Percentiles rank a stretch among this genome's conserved stretches.
Evolutionary conservation across 2,329 filamentous ascomycete genomes (phyloP).

Genomic region (Fusarium proliferatum): DNA sequence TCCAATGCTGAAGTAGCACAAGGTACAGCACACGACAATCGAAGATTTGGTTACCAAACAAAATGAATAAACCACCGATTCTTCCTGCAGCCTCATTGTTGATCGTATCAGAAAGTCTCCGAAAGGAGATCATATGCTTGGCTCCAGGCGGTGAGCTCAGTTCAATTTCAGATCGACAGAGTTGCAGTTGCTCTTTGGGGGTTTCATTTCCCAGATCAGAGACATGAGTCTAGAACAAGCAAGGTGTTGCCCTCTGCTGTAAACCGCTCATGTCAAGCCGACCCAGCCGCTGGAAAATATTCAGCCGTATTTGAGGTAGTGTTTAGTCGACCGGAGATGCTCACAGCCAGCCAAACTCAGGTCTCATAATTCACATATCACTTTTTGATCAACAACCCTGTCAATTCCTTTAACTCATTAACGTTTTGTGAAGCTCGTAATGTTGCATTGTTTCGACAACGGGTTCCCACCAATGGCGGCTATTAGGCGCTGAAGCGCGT

Average conservation of each 20-base stretch:
- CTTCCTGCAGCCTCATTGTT: neutral
- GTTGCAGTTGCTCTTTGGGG: slow-evolving; percentile 19
- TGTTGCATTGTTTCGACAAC: slow-evolving; percentile 20
- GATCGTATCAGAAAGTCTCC: slow-evolving; percentile 5
- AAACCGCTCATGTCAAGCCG: slow-evolving; percentile 33
- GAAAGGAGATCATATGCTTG: slow-evolving; percentile 5
- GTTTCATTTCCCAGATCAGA: slow-evolving; percentile 31
- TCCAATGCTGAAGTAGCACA: neutral
- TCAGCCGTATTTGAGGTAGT: neutral
- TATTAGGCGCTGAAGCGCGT: slow-evolving; percentile 40
- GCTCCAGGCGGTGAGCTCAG: slow-evolving; percentile 36
- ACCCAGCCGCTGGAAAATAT: slow-evolving; percentile 33
- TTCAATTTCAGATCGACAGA: slow-evolving; percentile 23
- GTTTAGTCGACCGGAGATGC: neutral
- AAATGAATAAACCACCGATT: slow-evolving; percentile 36
- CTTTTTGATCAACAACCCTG: neutral
- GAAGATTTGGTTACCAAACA: slow-evolving; percentile 39
- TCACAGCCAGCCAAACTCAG: neutral
- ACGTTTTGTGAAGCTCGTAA: neutral
- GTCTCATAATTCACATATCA: slow-evolving; percentile 9
- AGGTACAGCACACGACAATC: slow-evolving; percentile 12
- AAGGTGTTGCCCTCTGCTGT: slow-evolving; percentile 9
- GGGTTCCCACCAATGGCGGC: slow-evolving; percentile 32
- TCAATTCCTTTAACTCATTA: neutral
- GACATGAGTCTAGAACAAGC: slow-evolving; percentile 32